phyloP scores from a whole-genome alignment of 2,329 filamentous ascomycete genomes.

The Monosporascus sp. region DNA sequence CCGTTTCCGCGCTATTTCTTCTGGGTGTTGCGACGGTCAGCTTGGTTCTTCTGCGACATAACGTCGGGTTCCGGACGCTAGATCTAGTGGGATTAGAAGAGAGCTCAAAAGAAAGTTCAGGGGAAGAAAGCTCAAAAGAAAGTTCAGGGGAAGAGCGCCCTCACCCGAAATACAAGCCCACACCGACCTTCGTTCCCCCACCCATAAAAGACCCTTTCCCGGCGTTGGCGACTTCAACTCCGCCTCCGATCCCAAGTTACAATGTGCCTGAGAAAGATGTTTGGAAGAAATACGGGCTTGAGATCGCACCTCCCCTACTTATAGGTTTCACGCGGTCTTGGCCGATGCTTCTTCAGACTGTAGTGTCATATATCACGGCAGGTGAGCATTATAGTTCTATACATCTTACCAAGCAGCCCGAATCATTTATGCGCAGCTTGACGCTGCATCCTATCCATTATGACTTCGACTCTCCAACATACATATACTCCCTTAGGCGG shows the following conservation, averaged over 20 bases:
- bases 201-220: conserved; percentile 39
- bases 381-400: conserved; percentile 14
- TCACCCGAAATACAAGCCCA: conserved; percentile 28
- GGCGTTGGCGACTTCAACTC: conserved; percentile 27
- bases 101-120: background rate
- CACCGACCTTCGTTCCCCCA: conserved; percentile 29
- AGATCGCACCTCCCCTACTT: conserved; percentile 43
- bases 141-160: background rate
- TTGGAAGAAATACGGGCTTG: conserved; percentile 33
- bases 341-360: conserved; percentile 49
- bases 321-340: conserved; percentile 56
- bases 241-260: conserved; percentile 38
- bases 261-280: conserved; percentile 35
- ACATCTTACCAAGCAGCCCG: background rate
- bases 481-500: no score
- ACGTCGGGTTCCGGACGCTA: no score
- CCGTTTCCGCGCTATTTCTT: no score
- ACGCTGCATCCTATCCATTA: background rate
- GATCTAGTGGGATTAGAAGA: background rate
- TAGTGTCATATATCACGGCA: conserved; percentile 52
- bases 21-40: no score
- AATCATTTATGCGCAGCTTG: no score
- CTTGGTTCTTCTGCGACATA: no score
- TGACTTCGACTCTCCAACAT: no score
- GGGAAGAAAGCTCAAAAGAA: background rate